A percentile compares a stretch with the other conserved stretches of the same genome.
phyloP scores from a whole-genome alignment of 768 basidiomycete species.

The Cystobasidium onofrii region DNA sequence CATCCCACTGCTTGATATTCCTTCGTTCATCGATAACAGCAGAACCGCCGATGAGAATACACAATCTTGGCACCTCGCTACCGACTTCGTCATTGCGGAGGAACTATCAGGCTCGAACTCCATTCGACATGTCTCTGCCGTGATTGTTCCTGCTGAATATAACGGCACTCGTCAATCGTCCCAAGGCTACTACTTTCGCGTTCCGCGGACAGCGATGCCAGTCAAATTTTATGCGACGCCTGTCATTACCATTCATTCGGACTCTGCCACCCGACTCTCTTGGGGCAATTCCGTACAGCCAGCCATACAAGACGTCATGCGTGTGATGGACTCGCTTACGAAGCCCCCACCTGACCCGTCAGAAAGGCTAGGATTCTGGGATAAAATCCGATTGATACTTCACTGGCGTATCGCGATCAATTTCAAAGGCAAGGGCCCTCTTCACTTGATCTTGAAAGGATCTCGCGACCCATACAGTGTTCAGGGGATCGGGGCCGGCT shows the following conservation, averaged over 20 bases:
- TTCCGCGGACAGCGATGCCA: conserved; percentile 90
- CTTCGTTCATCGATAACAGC: conserved; percentile 41
- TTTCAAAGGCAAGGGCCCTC: conserved; percentile 57
- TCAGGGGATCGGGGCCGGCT: conserved; percentile 67
- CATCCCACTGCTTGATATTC: conserved; percentile 69
- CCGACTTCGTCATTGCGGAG: conserved; percentile 76
- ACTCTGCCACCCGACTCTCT: conserved; percentile 62
- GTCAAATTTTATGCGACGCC: conserved; percentile 85
- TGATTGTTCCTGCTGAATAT: conserved; percentile 57
- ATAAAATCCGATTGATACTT: conserved; percentile 76
- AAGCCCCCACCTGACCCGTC: conserved; percentile 71
- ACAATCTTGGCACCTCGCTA: conserved; percentile 58
- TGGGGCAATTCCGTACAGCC: conserved; percentile 86
- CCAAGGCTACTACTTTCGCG: conserved; percentile 36
- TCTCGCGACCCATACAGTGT: conserved; percentile 70
- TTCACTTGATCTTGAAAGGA: conserved; percentile 80
- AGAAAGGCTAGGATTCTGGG: conserved; percentile 84
- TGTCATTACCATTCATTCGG: conserved; percentile 58
- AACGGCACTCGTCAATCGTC: conserved; percentile 43
- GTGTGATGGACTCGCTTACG: conserved; percentile 69
- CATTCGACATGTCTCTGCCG: conserved; percentile 51
- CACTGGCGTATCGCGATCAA: conserved; percentile 69
- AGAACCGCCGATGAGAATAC: conserved; percentile 42
- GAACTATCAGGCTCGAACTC: conserved; percentile 56
- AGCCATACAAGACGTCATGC: conserved; percentile 75